Evolutionary conservation across 2,329 filamentous ascomycete genomes (phyloP), one percentile per base, ranked within the genome.

Genomic region (Nemania diffusa): DNA sequence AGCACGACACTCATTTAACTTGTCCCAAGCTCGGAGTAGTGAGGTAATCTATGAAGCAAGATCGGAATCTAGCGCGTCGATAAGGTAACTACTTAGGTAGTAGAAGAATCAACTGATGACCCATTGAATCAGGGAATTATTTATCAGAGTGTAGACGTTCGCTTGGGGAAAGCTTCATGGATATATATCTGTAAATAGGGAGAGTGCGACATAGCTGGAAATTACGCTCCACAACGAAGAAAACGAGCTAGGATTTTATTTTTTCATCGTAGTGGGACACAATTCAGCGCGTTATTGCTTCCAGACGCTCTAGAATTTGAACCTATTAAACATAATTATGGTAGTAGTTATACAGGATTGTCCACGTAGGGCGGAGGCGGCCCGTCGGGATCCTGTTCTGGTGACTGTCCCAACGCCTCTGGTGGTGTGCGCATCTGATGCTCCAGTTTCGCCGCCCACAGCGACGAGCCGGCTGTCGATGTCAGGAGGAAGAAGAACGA

Each of bases 401-500:
- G 69, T 20, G 55, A 40, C 15, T 73, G 64, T 15, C 51, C 42
- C 20, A 56, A 64, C 9, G 56, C 52, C 1, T 70, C 68, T 5
- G 56, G 69, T 44, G 61, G 68, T 50, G 72, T 72, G 56, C 78
- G 77, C 29, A 74, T 59, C 72, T 87, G 82, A 61, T 88, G 83
- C 79, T 98, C 94, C 57, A 97, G 81, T 71, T 91, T 89, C 1
- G 90, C 90, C 1, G 90, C 92, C 94, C 95, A 98, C 40, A 98
- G 82, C 1, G 93, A 95, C 50, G 92, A 91, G 1, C 95, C 96
- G 22, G 90, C 88, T 1, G 94, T 91, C 2, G 92, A 94, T 0
- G 95, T 97, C 71, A 99, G 81, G 44, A 98, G 84, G 78, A 98
- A 97, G 77, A 98, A 90, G 85, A 99, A 97, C n/a, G 92, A 97